Evolutionary conservation across 2,329 filamentous ascomycete genomes (phyloP).

Genomic region (Aureobasidium pullulans): DNA sequence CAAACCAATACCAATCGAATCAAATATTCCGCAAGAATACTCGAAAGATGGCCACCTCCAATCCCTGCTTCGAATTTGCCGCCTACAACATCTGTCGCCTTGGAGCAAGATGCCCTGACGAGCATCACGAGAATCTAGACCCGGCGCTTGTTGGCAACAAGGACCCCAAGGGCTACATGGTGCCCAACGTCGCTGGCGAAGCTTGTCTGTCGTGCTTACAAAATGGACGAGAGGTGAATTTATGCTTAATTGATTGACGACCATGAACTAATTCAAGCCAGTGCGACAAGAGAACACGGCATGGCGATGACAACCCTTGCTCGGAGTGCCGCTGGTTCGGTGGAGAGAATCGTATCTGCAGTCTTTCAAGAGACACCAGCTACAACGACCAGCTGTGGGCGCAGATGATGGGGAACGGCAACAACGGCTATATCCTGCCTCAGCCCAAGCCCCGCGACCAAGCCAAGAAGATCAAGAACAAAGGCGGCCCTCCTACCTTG

Average conservation of each 20-base stretch:
- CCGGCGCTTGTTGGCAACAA: background rate
- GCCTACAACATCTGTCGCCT: background rate
- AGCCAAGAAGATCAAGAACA: too few relatives aligned
- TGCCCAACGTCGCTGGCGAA: background rate
- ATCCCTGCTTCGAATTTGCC: background rate
- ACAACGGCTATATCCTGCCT: background rate
- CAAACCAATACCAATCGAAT: too few relatives aligned
- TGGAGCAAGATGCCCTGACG: background rate
- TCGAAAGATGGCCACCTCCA: too few relatives aligned
- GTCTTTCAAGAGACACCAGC: background rate
- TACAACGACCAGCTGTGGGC: conserved; percentile 7
- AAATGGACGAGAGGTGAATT: background rate
- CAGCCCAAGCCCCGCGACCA: background rate
- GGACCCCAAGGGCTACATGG: background rate
- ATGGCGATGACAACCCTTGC: conserved; percentile 7
- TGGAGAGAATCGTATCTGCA: background rate
- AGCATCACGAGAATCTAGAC: background rate
- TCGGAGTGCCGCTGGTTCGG: conserved; percentile 12
- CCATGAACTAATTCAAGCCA: background rate
- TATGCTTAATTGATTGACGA: background rate
- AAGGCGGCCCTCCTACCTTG: too few relatives aligned
- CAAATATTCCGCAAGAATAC: too few relatives aligned
- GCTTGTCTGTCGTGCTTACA: background rate
- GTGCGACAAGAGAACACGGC: conserved; percentile 1
- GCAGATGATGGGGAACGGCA: background rate